Evolutionary conservation across 768 basidiomycete species (phyloP).

Genomic region (Tylopilus sp.): DNA sequence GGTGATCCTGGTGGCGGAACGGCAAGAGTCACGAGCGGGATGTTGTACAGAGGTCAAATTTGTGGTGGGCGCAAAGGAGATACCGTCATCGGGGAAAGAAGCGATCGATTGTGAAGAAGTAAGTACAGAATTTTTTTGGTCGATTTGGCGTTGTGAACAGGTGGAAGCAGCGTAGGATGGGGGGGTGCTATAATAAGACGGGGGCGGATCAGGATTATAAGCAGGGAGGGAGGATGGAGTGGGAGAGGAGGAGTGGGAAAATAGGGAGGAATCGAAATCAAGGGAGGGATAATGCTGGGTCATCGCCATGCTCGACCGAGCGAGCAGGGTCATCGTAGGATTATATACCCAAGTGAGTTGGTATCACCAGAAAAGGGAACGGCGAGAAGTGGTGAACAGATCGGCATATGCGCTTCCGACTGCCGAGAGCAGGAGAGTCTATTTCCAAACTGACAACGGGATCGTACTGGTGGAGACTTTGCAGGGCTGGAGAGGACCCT

Average conservation of each 20-base stretch:
- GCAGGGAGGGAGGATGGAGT: background rate
- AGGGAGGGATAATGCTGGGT: constrained; percentile 14
- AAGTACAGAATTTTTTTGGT: constrained; percentile 1
- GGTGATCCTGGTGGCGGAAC: constrained; percentile 25
- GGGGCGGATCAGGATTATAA: constrained; percentile 12
- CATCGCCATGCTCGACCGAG: constrained; percentile 17
- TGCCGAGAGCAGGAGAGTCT: background rate
- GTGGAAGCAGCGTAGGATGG: background rate
- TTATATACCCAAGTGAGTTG: constrained; percentile 16
- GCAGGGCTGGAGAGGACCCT: background rate
- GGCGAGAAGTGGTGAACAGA: constrained; percentile 14
- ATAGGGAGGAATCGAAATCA: constrained; percentile 9
- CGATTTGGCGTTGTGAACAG: background rate
- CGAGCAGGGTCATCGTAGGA: background rate
- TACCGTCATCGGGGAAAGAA: constrained; percentile 22
- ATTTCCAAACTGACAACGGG: background rate
- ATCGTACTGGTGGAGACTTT: background rate
- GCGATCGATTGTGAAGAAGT: constrained; percentile 3
- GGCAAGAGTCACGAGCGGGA: constrained; percentile 16
- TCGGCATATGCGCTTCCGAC: constrained; percentile 16
- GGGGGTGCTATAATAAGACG: constrained; percentile 6
- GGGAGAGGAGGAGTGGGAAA: constrained; percentile 1
- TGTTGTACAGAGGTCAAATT: constrained; percentile 7
- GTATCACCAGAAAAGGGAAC: constrained; percentile 13
- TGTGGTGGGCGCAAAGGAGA: constrained; percentile 14